Conservation (phyloP, 2,329 filamentous ascomycete genomes). For the Rhinocladiella mackenziei region DNA sequence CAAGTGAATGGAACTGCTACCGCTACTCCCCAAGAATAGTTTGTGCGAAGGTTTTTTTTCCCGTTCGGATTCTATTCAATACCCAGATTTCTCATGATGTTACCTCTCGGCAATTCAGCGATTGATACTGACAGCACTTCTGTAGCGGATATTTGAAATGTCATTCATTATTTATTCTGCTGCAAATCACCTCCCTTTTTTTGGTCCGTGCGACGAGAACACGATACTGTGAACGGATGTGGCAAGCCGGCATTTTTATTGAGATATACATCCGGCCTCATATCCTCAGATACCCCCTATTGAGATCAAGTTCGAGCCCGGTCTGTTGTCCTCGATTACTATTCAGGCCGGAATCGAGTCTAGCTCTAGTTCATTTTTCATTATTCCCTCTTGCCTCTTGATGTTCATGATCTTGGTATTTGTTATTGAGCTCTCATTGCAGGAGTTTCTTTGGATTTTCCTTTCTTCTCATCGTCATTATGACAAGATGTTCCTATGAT, state of each 20-base stretch:
- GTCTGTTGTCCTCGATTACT: background rate
- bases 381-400: conserved; percentile 3
- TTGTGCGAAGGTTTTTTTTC: conserved; percentile 1
- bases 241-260: conserved; percentile 14
- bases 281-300: too few species aligned
- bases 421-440: conserved; percentile 14
- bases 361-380: conserved; percentile 2
- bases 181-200: background rate
- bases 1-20: conserved; percentile 3
- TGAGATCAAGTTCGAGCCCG: conserved; percentile 15
- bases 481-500: background rate
- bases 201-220: background rate
- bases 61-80: conserved; percentile 3
- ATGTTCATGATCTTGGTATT: conserved; percentile 5
- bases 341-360: conserved; percentile 16
- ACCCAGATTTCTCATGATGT: conserved; percentile 7
- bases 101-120: conserved; percentile 20
- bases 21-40: conserved; percentile 4
- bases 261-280: conserved; percentile 7
- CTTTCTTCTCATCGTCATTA: conserved; percentile 6
- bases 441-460: conserved; percentile 2
- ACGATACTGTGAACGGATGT: conserved; percentile 1
- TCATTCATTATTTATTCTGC: conserved; percentile 8
- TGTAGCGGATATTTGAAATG: conserved; percentile 12
- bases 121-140: conserved; percentile 11